Percentiles rank a stretch among this genome's conserved stretches.
phyloP scores from a whole-genome alignment of 2,329 filamentous ascomycete genomes.

The Colletotrichum sojae region DNA sequence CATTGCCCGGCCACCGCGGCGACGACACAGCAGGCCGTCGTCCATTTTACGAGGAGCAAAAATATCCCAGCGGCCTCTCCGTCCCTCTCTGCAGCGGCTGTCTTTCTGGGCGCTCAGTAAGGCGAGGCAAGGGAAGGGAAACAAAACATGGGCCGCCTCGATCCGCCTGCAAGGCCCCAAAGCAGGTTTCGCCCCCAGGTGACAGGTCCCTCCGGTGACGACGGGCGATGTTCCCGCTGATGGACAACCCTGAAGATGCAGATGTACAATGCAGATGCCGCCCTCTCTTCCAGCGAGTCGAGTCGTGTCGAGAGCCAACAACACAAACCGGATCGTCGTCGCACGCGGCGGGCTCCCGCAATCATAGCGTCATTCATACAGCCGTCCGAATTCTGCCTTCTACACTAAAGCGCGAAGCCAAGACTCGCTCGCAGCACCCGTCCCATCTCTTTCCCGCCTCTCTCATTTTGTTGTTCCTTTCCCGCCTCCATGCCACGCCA shows the following conservation, averaged over 20 bases:
- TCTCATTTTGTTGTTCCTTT: constrained; percentile 11
- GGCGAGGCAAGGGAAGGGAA: constrained; percentile 3
- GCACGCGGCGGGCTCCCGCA: constrained; percentile 27
- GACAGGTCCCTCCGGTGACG: constrained; percentile 4
- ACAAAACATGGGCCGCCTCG: constrained; percentile 7
- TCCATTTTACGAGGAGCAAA: constrained; percentile 1
- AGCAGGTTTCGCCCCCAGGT: constrained; percentile 7
- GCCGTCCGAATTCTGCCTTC: constrained; percentile 27
- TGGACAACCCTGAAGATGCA: constrained; percentile 15
- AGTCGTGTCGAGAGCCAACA: constrained; percentile 1
- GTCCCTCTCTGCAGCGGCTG: too few relatives aligned
- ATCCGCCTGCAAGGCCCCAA: constrained; percentile 2
- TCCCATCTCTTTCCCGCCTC: constrained; percentile 29
- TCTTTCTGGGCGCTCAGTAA: too few relatives aligned
- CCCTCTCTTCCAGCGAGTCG: too few relatives aligned
- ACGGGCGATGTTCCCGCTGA: constrained; percentile 9
- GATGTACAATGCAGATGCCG: not conserved
- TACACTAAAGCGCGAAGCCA: not conserved
- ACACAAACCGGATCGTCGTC: constrained; percentile 31
- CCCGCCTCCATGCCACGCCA: constrained; percentile 3
- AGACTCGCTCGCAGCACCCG: constrained; percentile 7
- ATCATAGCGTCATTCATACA: constrained; percentile 34
- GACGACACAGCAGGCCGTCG: not conserved
- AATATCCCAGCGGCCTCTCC: too few relatives aligned
- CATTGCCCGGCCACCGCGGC: constrained; percentile 1